Base-by-base conservation (phyloP, 768 basidiomycete genomes). In the Podaxis mareebaensis region DNA sequence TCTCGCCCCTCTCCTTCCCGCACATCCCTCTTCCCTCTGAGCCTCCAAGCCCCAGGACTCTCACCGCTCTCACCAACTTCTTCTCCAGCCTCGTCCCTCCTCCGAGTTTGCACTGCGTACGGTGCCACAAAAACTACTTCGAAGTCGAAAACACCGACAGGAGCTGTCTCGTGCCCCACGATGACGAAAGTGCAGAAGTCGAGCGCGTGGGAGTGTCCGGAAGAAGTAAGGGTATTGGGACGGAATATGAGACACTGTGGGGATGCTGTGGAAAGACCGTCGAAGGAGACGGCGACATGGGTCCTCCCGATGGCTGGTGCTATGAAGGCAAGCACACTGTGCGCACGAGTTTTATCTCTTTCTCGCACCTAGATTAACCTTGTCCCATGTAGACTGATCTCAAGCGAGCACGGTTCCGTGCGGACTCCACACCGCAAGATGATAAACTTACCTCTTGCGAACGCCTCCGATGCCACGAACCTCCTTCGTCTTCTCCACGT, bases 241-340 rank as follows among this genome's bases (percentile, higher is more conserved):
- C 74, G 2, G 71, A 76, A 55, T 82, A 81, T 63, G 80, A 84
- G 75, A 81, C 91, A 0, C 75, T 87, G 1, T 93, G 85, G 83
- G 85, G 83, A 2, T 93, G 92, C 75, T 93, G 91, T 72, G 88
- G 84, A 7, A 79, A 82, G 69, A 87, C 83, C 0, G 87, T 86
- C 5, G 87, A 91, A 26, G 91, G 91, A 0, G 86, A 89, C 66
- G 91, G 92, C 1, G 88, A 91, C 65, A 88, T 89, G 76, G 91
- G 91, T 0, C 91, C 92, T 1, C 92, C 91, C 1, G 90, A 92
- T 70, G 92, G 91, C 1, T 93, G 90, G 90, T 93, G 91, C 69
- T 93, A 92, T 68, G 91, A 93, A 72, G 91, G 91, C 3, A 84
- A 81, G 72, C 91, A 93, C 72, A 92, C 91, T 7, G 87, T 88